These are phyloP conservation scores for Venturia aucupariae DNA, from an alignment of 2,329 filamentous ascomycete genomes.

Conservation along the genomic window DNA sequence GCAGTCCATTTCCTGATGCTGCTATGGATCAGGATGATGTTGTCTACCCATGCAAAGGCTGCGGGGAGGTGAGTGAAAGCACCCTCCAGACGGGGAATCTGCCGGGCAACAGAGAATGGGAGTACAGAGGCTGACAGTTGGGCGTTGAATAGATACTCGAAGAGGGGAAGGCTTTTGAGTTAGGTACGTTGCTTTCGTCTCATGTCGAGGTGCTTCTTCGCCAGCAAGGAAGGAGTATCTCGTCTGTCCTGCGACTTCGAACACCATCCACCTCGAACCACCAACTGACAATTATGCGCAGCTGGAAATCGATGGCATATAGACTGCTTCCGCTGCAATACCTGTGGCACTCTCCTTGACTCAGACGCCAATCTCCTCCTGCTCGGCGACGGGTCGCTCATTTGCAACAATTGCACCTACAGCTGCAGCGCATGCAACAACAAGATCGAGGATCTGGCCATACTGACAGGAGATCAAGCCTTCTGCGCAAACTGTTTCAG, in stretches of 20 bases:
- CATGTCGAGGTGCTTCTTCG: background rate
- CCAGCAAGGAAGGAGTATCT: constrained; percentile 3
- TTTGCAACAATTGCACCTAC: constrained; percentile 99
- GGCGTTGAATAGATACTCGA: constrained; percentile 66
- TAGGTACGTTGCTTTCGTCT: constrained; percentile 54
- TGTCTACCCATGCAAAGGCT: constrained; percentile 80
- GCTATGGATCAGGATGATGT: constrained; percentile 55
- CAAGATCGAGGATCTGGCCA: constrained; percentile 97
- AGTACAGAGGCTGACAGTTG: background rate
- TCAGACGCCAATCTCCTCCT: constrained; percentile 96
- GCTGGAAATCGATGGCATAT: constrained; percentile 98
- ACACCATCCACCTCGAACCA: constrained; percentile 16
- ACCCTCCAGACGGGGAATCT: background rate
- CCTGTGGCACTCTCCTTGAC: constrained; percentile 88
- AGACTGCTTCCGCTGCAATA: constrained; percentile 96
- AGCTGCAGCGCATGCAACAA: constrained; percentile 94
- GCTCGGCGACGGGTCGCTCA: constrained; percentile 92
- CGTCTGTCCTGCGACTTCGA: background rate
- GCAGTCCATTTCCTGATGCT: constrained; percentile 40
- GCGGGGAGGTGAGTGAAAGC: constrained; percentile 60
- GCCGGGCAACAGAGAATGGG: background rate
- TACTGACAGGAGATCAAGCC: constrained; percentile 93
- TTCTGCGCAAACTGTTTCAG: constrained; percentile 97
- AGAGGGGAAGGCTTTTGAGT: constrained; percentile 96
- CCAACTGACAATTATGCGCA: constrained; percentile 35